phyloP scores from a whole-genome alignment of 306 rosid species.

The Vicia sativa region DNA sequence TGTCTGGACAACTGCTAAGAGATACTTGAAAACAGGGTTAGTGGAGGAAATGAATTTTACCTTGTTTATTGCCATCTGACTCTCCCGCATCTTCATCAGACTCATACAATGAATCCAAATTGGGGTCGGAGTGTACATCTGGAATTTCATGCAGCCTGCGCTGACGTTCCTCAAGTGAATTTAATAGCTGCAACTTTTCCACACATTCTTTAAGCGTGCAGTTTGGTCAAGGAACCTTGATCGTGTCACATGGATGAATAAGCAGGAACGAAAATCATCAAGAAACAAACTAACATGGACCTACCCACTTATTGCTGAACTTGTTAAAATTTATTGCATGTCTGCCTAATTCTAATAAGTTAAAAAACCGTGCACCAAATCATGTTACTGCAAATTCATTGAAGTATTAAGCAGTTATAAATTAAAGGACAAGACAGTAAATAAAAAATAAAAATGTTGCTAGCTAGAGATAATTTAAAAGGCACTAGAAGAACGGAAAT shows the following conservation, averaged over 20 bases:
- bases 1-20: slow-evolving; percentile 31
- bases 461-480: slow-evolving; percentile 8
- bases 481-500: slow-evolving; percentile 17
- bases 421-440: background rate
- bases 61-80: slow-evolving; percentile 62
- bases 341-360: slow-evolving; percentile 8
- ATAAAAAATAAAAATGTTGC: slow-evolving; percentile 25
- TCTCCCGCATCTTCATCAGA: slow-evolving; percentile 63
- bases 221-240: slow-evolving; percentile 71
- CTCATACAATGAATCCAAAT: slow-evolving; percentile 66
- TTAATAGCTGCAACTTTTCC: slow-evolving; percentile 76
- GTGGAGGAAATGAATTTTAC: slow-evolving; percentile 47
- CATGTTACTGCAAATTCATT: slow-evolving; percentile 24
- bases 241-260: slow-evolving; percentile 33
- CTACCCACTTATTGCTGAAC: slow-evolving; percentile 30
- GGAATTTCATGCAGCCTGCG: slow-evolving; percentile 69
- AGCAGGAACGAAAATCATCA: slow-evolving; percentile 25
- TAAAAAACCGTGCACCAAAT: slow-evolving; percentile 30
- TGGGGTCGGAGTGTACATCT: slow-evolving; percentile 74
- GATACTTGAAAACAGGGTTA: slow-evolving; percentile 35
- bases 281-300: slow-evolving; percentile 21
- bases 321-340: slow-evolving; percentile 26
- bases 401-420: slow-evolving; percentile 24
- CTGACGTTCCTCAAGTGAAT: slow-evolving; percentile 71
- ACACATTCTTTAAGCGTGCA: slow-evolving; percentile 67